A percentile compares a stretch with the other conserved stretches of the same genome.
Conservation (phyloP, 1,284 basidiomycete genomes). For the Cryptococcus floricola region DNA sequence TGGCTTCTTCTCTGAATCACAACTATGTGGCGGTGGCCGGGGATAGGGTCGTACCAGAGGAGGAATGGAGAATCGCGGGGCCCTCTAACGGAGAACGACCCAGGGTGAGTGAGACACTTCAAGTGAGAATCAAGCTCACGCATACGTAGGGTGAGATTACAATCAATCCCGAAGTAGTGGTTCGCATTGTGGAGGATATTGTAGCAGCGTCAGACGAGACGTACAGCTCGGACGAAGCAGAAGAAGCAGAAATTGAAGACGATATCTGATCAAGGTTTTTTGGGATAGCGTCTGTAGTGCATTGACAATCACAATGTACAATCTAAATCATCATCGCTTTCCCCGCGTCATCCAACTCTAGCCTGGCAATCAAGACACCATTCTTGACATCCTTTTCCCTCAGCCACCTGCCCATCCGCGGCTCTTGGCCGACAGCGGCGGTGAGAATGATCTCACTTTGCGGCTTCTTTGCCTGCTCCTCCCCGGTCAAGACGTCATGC, state of each 20-base stretch:
- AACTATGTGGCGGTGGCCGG: constrained; percentile 32
- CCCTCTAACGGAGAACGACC: constrained; percentile 8
- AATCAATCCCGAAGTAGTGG: constrained; percentile 17
- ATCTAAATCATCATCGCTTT: constrained; percentile 12
- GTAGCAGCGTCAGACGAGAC: constrained; percentile 3
- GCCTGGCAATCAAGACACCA: constrained; percentile 61
- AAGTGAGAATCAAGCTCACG: background rate
- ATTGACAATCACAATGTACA: background rate
- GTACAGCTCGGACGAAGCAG: background rate
- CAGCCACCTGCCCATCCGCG: constrained; percentile 83
- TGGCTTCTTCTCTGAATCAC: constrained; percentile 31
- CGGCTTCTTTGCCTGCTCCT: constrained; percentile 20
- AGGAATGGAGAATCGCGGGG: constrained; percentile 19
- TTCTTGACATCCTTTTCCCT: constrained; percentile 67
- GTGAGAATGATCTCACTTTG: constrained; percentile 61
- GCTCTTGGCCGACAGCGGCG: constrained; percentile 81
- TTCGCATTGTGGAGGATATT: constrained; percentile 9
- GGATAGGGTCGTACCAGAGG: constrained; percentile 21
- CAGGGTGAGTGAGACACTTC: constrained; percentile 8
- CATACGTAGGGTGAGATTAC: constrained; percentile 15
- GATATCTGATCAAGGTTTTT: background rate
- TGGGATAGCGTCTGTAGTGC: background rate
- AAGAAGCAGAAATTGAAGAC: background rate
- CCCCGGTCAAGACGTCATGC: background rate
- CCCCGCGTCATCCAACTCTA: constrained; percentile 24